Percentiles rank a stretch among this genome's conserved stretches.
Evolutionary conservation across 2,329 filamentous ascomycete species (phyloP).

Genomic region (Ophiostoma sp.): DNA sequence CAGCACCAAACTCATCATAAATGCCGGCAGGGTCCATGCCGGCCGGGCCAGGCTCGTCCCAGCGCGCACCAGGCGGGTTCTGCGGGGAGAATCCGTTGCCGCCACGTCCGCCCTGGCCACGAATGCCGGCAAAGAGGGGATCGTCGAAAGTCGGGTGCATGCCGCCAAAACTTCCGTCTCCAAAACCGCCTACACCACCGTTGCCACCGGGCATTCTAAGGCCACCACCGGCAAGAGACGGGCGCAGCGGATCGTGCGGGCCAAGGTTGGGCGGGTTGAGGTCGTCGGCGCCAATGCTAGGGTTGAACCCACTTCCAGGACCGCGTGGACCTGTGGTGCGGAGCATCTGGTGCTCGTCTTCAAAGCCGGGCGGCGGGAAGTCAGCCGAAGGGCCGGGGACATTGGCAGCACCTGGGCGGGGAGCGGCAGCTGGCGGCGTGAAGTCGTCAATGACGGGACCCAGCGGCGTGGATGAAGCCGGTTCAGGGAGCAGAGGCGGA

Average conservation of each 20-base stretch:
- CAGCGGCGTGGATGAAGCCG: neutral
- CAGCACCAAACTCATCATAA: conserved; percentile 40
- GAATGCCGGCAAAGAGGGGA: conserved; percentile 70
- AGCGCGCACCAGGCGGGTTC: conserved; percentile 84
- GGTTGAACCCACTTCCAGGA: conserved; percentile 33
- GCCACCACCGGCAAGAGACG: conserved; percentile 61
- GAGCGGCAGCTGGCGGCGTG: neutral
- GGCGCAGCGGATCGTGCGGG: conserved; percentile 77
- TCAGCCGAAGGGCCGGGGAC: conserved; percentile 43
- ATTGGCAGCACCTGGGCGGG: neutral
- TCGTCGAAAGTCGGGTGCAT: conserved; percentile 98
- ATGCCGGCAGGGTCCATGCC: conserved; percentile 61
- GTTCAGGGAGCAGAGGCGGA: neutral
- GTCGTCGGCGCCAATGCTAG: conserved; percentile 78
- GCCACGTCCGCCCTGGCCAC: conserved; percentile 45
- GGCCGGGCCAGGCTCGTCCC: conserved; percentile 71
- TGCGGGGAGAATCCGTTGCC: conserved; percentile 56
- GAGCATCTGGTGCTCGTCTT: conserved; percentile 86
- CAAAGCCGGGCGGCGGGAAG: conserved; percentile 85
- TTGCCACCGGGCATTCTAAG: conserved; percentile 38
- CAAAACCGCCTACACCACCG: conserved; percentile 54
- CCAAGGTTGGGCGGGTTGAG: conserved; percentile 84
- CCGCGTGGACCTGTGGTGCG: conserved; percentile 45
- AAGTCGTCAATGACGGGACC: conserved; percentile 5
- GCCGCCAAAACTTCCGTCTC: conserved; percentile 60